A percentile compares a stretch with the other conserved stretches of the same genome.
phyloP scores from a whole-genome alignment of 345 rosid species.

The Melaleuca alternifolia region DNA sequence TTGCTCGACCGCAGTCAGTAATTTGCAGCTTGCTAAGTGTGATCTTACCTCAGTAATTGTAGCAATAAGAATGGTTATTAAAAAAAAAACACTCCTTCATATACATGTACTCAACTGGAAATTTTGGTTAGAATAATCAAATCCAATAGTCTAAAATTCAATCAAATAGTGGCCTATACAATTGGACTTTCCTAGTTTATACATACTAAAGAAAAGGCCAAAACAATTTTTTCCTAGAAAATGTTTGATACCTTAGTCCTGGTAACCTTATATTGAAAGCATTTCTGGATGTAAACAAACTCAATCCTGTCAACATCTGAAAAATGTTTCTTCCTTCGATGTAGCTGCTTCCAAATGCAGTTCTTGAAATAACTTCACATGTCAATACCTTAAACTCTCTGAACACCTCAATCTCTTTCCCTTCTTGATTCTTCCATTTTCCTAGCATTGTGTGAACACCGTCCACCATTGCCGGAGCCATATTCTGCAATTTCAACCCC shows the following conservation, averaged over 20 bases:
- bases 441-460: slow-evolving; percentile 31
- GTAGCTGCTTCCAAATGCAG: slow-evolving; percentile 42
- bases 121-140: neutral
- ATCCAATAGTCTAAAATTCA: neutral
- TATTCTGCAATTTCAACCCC: slow-evolving; percentile 4
- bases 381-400: slow-evolving; percentile 28
- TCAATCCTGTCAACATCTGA: slow-evolving; percentile 13
- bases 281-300: slow-evolving; percentile 2
- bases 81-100: neutral
- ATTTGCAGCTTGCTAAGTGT: neutral
- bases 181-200: neutral
- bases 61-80: neutral
- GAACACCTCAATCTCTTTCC: slow-evolving; percentile 27
- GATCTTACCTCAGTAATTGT: neutral
- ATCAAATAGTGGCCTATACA: neutral
- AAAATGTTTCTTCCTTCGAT: slow-evolving; percentile 30
- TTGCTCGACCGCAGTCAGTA: neutral
- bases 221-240: neutral
- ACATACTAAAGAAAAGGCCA: neutral
- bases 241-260: slow-evolving; percentile 8
- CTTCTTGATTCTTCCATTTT: slow-evolving; percentile 23
- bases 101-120: neutral
- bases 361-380: slow-evolving; percentile 36
- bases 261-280: slow-evolving; percentile 9
- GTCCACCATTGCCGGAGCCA: slow-evolving; percentile 23